Base-by-base conservation (phyloP, 768 basidiomycete species). In the Leccinum obscurum region DNA sequence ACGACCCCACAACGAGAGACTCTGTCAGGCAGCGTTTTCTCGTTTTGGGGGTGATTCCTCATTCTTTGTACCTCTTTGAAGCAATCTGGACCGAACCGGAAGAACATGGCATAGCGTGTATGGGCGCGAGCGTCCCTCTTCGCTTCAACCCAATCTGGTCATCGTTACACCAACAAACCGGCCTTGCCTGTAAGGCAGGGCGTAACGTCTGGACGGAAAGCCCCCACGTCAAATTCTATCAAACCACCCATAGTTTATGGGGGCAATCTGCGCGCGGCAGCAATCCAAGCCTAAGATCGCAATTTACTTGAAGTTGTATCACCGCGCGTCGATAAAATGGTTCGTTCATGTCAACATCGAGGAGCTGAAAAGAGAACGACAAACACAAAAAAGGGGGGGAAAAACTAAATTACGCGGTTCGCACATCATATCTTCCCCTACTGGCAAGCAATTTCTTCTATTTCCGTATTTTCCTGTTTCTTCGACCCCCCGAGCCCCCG, bases 161-260 rank as follows among this genome's bases (percentile, higher is more conserved):
- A 41, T 39, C 39, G 41, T 46, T 13, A 3, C 44, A 20, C 44
- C 20, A 13, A 44, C 41, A 44, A 20, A 9, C 41, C 10, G 5
- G n/a, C 41, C 10, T 41, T n/a, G n/a, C 41, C 9, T 41, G 9
- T 79, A 64, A 72, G 77, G 50, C 79, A 89, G 68, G 85, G 85
- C 22, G 81, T 88, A 11, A 73, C 73, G 54, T 88, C 87, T 68
- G 74, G 82, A 55, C 78, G 75, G 41, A 87, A 81, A 0, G 87
- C 89, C 70, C 89, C 22, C 79, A 87, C 14, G 77, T 83, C 3
- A 87, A 88, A 2, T 89, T 86, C 69, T 87, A 81, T 46, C 81
- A 81, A 70, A 85, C 44, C 0, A 2, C 8, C 39, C 8, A 8
- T 20, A n/a, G 10, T 44, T n/a, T 20, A n/a, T 46, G 44, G 6